Conservation (phyloP, 495 filamentous ascomycete genomes). For the Neurospora intermedia region DNA sequence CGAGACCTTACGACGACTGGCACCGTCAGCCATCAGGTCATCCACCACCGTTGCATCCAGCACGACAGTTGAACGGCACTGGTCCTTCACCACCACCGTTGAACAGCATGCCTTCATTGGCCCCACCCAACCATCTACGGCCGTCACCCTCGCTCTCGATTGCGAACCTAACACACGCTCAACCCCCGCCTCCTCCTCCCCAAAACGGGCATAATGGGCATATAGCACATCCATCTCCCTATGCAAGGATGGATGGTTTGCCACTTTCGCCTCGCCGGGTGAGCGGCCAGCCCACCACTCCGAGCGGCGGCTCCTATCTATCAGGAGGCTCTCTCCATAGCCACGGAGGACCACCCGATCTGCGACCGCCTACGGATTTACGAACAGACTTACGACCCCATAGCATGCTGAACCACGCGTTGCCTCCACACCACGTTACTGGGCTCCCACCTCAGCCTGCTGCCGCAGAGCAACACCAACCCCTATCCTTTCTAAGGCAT, state of each 20-base stretch:
- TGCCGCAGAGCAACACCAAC: conserved; percentile 21
- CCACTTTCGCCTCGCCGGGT: conserved; percentile 29
- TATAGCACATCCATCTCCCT: conserved; percentile 23
- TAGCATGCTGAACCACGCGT: conserved; percentile 19
- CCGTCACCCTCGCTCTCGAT: conserved; percentile 23
- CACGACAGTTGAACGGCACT: conserved; percentile 32
- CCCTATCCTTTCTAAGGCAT: conserved; percentile 25
- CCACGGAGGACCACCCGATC: conserved; percentile 13
- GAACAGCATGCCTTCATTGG: conserved; percentile 27
- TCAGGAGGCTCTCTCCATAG: conserved; percentile 11
- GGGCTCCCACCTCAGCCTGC: conserved; percentile 21
- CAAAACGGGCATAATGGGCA: conserved; percentile 31
- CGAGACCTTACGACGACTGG: conserved; percentile 26
- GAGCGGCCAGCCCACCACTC: conserved; percentile 18
- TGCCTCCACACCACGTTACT: conserved; percentile 6
- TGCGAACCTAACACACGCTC: conserved; percentile 18
- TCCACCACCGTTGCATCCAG: conserved; percentile 22
- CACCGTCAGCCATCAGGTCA: conserved; percentile 21
- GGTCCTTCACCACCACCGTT: conserved; percentile 22
- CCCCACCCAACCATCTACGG: conserved; percentile 31
- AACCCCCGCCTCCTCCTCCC: conserved; percentile 18
- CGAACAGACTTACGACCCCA: conserved; percentile 18
- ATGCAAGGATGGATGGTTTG: conserved; percentile 23
- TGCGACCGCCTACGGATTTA: not conserved
- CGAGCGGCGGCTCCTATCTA: conserved; percentile 15